Evolutionary conservation across 306 rosid genomes (phyloP), one percentile per base, ranked within the genome.

Genomic region (Sesbania bispinosa): DNA sequence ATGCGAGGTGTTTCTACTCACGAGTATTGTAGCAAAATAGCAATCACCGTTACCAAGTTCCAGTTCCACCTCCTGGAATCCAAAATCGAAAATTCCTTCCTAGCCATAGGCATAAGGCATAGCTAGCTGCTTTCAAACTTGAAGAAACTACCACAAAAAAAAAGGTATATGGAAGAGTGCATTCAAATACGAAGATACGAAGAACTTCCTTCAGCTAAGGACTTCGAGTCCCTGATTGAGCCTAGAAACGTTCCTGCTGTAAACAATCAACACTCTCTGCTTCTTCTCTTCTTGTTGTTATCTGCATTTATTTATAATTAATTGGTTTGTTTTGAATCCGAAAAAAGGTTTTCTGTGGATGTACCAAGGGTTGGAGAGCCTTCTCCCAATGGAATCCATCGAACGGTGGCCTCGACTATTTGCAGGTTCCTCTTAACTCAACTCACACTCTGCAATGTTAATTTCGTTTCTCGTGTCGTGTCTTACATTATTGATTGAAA

Each of bases 351-450:
- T 78, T 88, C 18, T 35, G 59, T 32, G 93, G 96, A 60, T 89
- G 96, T 83, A 65, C 82, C 15, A 81, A 70, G 59, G 74, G 74
- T 14, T 90, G 98, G 97, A 67, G 48, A 79, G 96, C 96, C 32
- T 61, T 84, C 3, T 81, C 80, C 14, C 75, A 71, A 32, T 90
- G 97, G 99, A 91, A 85, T 62, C 96, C 97, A 8, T 71, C 61
- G 8, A 79, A 78, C 24, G 85, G 88, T 42, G 99, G 97, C 60
- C 96, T 95, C 8, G 82, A 88, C 64, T 88, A 92, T 85, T 73
- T 95, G 73, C 87, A 85, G 96, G 98, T 90, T 84, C 63, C 5
- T 35, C 30, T 35, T 61, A 35, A 52, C 11, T 62, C 2, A 14
- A 66, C 26, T 46, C 72, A 10, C 19, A 26, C 13, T 26, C 2